Conservation (phyloP, 2,329 filamentous ascomycete genomes). For the Alternaria viburni region DNA sequence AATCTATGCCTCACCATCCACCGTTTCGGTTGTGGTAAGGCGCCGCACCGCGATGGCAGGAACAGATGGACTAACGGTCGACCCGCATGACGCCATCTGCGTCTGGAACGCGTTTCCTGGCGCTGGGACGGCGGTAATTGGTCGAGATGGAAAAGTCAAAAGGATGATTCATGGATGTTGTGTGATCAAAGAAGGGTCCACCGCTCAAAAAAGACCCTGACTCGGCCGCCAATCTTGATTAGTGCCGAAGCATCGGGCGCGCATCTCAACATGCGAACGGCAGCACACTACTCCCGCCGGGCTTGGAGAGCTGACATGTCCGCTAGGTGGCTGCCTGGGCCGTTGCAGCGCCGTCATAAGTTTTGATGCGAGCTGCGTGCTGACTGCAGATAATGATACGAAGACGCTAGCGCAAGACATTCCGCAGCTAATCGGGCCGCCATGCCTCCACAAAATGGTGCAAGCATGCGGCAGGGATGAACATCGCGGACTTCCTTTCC, state of each 20-base stretch:
- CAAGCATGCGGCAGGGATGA: neutral
- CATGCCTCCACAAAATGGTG: neutral
- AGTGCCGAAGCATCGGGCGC: neutral
- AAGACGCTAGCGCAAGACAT: neutral
- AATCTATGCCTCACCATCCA: slow-evolving; percentile 30
- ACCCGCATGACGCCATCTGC: slow-evolving; percentile 29
- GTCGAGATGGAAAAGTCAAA: neutral
- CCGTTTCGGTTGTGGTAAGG: slow-evolving; percentile 22
- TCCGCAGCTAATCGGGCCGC: neutral
- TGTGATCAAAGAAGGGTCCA: neutral
- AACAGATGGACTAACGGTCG: slow-evolving; percentile 31
- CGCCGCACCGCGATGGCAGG: slow-evolving; percentile 30
- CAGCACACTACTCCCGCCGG: neutral
- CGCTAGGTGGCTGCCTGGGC: neutral
- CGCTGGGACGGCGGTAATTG: neutral
- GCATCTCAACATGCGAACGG: neutral
- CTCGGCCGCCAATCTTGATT: neutral
- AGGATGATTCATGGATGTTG: neutral
- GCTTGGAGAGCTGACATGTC: neutral
- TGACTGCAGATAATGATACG: neutral
- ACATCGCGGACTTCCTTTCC: neutral
- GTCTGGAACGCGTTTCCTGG: slow-evolving; percentile 23
- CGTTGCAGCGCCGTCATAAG: neutral
- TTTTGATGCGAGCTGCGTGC: neutral
- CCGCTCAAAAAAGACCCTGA: neutral